A percentile compares a stretch with the other conserved stretches of the same genome.
Conservation (phyloP, 2,329 filamentous ascomycete species). For the Coniella lustricola region DNA sequence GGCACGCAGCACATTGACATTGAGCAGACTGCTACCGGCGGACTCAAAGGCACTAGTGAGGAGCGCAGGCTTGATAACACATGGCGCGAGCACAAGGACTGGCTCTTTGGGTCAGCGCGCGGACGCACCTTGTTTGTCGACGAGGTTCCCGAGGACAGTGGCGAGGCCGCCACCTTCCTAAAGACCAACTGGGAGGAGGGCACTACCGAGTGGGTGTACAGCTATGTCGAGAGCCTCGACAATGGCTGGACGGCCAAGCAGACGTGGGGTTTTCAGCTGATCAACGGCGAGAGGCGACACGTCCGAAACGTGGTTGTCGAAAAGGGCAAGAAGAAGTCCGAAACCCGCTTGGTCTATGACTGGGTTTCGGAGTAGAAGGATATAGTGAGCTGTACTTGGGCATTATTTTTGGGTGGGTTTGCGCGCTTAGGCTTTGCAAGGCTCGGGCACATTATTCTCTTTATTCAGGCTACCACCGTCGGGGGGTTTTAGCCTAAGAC, state of each 20-base stretch:
- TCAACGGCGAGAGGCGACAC: slow-evolving; percentile 46
- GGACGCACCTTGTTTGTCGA: slow-evolving; percentile 47
- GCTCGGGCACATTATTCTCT: too few species aligned
- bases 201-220: slow-evolving; percentile 51
- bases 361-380: slow-evolving; percentile 25
- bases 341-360: slow-evolving; percentile 52
- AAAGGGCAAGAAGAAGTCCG: slow-evolving; percentile 42
- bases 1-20: slow-evolving; percentile 59
- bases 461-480: too few species aligned
- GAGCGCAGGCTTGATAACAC: slow-evolving; percentile 44
- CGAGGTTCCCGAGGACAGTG: slow-evolving; percentile 31
- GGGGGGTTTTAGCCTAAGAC: too few species aligned
- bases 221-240: slow-evolving; percentile 48
- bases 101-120: slow-evolving; percentile 67
- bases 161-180: slow-evolving; percentile 41
- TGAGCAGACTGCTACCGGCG: slow-evolving; percentile 63
- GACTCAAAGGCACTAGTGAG: slow-evolving; percentile 58
- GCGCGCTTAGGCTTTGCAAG: not conserved
- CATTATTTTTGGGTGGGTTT: not conserved
- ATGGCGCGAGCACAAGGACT: slow-evolving; percentile 62
- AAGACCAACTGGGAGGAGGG: slow-evolving; percentile 54
- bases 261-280: slow-evolving; percentile 53
- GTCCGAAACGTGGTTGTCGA: slow-evolving; percentile 45
- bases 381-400: not conserved
- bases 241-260: slow-evolving; percentile 49